Percentiles rank a stretch among this genome's conserved stretches.
phyloP scores from a whole-genome alignment of 106 monocot species.

The Dioscorea zingiberensis region DNA sequence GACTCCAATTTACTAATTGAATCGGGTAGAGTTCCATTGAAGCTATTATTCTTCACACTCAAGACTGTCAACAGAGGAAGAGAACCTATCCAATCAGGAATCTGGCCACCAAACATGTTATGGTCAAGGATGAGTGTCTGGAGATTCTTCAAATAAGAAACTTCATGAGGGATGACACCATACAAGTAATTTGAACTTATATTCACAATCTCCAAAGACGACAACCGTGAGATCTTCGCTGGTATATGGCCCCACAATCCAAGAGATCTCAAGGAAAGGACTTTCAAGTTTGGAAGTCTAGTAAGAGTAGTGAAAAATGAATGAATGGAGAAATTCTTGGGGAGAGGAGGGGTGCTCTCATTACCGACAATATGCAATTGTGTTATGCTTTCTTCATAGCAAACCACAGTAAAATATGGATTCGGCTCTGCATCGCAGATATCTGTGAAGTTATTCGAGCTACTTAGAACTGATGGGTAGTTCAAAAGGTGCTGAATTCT shows the following conservation, averaged over 20 bases:
- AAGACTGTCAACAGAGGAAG: slow-evolving; percentile 53
- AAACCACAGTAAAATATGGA: slow-evolving; percentile 52
- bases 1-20: slow-evolving; percentile 43
- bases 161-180: slow-evolving; percentile 49
- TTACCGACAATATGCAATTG: slow-evolving; percentile 76
- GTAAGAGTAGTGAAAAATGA: slow-evolving; percentile 89
- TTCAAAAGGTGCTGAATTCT: slow-evolving; percentile 60
- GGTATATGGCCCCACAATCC: slow-evolving; percentile 88
- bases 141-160: slow-evolving; percentile 48
- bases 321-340: slow-evolving; percentile 64
- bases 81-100: slow-evolving; percentile 40
- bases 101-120: slow-evolving; percentile 52
- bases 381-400: slow-evolving; percentile 83
- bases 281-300: slow-evolving; percentile 72
- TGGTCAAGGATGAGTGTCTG: slow-evolving; percentile 81
- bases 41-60: slow-evolving; percentile 61
- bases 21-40: slow-evolving; percentile 54
- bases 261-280: slow-evolving; percentile 69
- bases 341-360: slow-evolving; percentile 30
- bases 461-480: slow-evolving; percentile 42
- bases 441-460: slow-evolving; percentile 61
- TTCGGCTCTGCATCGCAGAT: slow-evolving; percentile 61
- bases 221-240: slow-evolving; percentile 55
- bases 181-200: slow-evolving; percentile 80
- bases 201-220: slow-evolving; percentile 77